These are phyloP conservation scores for Penicillium alfredii DNA, from an alignment of 495 filamentous ascomycete species.

Conservation along the genomic window DNA sequence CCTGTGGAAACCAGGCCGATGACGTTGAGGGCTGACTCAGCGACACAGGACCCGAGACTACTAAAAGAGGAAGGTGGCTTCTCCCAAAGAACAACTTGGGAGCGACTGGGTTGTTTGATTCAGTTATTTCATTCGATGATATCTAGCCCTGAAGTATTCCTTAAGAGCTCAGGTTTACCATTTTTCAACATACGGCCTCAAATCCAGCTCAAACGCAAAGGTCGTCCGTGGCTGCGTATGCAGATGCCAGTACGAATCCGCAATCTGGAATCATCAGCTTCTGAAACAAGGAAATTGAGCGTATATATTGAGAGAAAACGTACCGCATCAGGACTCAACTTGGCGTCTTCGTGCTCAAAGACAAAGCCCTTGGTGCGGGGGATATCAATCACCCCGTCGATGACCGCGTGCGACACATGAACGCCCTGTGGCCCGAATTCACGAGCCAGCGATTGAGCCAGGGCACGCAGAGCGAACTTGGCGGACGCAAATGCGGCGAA, in stretches of 20 bases:
- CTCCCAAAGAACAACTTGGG: too few relatives aligned
- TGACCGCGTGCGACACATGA: slow-evolving; percentile 78
- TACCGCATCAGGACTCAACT: slow-evolving; percentile 75
- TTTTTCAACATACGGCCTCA: slow-evolving; percentile 76
- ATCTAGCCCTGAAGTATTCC: too few relatives aligned
- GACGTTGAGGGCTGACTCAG: slow-evolving; percentile 7
- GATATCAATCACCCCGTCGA: slow-evolving; percentile 87
- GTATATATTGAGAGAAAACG: slow-evolving; percentile 32
- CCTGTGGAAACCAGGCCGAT: not conserved
- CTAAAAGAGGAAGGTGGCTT: too few relatives aligned
- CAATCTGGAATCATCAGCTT: slow-evolving; percentile 57
- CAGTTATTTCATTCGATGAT: not conserved
- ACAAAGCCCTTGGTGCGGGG: slow-evolving; percentile 57
- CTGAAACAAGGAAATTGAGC: not conserved
- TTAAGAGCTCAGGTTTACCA: slow-evolving; percentile 44
- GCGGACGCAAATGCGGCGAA: slow-evolving; percentile 69
- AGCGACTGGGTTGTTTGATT: not conserved
- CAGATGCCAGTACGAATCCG: slow-evolving; percentile 81
- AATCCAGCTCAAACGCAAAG: slow-evolving; percentile 82
- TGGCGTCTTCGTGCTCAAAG: slow-evolving; percentile 61
- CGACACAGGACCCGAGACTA: too few relatives aligned
- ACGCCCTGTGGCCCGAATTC: slow-evolving; percentile 89
- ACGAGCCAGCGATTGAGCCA: slow-evolving; percentile 71
- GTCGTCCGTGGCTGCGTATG: slow-evolving; percentile 77
- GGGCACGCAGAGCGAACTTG: slow-evolving; percentile 75